Percentiles rank a stretch among this genome's conserved stretches.
Conservation (phyloP, 2,329 filamentous ascomycete species). For the Pseudogymnoascus sp. region DNA sequence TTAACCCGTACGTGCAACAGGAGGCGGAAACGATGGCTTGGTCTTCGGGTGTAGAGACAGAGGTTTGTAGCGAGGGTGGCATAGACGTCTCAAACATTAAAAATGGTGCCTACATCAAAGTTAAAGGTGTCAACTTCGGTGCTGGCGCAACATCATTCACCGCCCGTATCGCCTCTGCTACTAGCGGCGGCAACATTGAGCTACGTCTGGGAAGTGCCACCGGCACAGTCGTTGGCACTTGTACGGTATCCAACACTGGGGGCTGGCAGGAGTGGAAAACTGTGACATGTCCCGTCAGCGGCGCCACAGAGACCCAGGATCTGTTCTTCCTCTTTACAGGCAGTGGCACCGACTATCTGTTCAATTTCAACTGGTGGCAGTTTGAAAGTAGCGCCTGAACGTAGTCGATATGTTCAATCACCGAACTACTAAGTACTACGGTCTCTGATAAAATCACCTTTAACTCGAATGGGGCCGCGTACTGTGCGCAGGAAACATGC, state of each 20-base stretch:
- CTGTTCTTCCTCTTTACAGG: not conserved
- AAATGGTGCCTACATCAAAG: not conserved
- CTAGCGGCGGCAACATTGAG: not conserved
- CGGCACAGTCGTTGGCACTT: not conserved
- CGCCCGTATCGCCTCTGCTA: not conserved
- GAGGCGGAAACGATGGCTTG: not conserved
- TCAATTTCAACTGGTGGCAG: not conserved
- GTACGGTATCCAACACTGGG: not conserved
- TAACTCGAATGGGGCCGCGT: no score
- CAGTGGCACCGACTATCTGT: not conserved
- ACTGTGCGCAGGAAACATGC: no score
- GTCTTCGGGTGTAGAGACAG: not conserved
- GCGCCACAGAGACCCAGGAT: not conserved
- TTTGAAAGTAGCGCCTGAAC: not conserved
- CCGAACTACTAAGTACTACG: no score
- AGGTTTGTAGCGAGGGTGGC: not conserved
- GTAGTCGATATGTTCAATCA: no score
- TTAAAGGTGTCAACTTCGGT: not conserved
- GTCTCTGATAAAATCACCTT: no score
- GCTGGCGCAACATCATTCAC: not conserved
- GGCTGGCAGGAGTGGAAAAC: not conserved
- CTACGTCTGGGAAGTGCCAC: not conserved
- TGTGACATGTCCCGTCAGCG: not conserved
- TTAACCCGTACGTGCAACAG: not conserved
- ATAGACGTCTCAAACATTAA: not conserved